A percentile compares a stretch with the other conserved stretches of the same genome.
Evolutionary conservation across 2,329 filamentous ascomycete species (phyloP).

Genomic region (Fusarium redolens): DNA sequence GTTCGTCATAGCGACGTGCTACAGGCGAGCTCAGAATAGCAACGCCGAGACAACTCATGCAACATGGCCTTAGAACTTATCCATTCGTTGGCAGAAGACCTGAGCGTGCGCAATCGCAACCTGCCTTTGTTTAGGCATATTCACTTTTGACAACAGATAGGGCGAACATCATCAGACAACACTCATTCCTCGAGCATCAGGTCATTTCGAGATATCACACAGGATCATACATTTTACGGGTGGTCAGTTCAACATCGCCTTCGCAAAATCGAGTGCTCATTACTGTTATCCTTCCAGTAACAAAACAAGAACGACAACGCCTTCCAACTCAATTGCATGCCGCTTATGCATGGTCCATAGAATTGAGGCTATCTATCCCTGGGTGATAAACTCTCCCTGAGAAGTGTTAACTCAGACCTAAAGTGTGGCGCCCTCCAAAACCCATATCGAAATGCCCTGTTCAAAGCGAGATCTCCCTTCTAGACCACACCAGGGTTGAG

Average conservation of each 20-base stretch:
- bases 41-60: constrained; percentile 20
- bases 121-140: neutral
- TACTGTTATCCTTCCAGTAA: neutral
- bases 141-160: neutral
- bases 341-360: constrained; percentile 4
- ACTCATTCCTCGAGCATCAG: neutral
- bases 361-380: neutral
- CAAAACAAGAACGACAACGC: neutral
- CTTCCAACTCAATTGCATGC: neutral
- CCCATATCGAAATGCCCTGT: constrained; percentile 30
- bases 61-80: constrained; percentile 7
- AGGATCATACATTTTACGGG: neutral
- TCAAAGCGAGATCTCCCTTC: constrained; percentile 33
- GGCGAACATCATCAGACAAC: neutral
- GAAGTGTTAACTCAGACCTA: constrained; percentile 31
- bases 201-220: neutral
- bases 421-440: constrained; percentile 36
- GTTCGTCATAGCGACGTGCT: constrained; percentile 25
- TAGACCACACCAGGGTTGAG: constrained; percentile 27
- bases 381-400: constrained; percentile 25
- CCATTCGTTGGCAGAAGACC: constrained; percentile 15
- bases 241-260: neutral
- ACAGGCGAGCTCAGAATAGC: constrained; percentile 18
- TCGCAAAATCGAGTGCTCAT: neutral
- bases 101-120: neutral